Percentiles rank a stretch among this genome's conserved stretches.
phyloP scores from a whole-genome alignment of 805 yeast genomes.

The Metschnikowia kofuensis region DNA sequence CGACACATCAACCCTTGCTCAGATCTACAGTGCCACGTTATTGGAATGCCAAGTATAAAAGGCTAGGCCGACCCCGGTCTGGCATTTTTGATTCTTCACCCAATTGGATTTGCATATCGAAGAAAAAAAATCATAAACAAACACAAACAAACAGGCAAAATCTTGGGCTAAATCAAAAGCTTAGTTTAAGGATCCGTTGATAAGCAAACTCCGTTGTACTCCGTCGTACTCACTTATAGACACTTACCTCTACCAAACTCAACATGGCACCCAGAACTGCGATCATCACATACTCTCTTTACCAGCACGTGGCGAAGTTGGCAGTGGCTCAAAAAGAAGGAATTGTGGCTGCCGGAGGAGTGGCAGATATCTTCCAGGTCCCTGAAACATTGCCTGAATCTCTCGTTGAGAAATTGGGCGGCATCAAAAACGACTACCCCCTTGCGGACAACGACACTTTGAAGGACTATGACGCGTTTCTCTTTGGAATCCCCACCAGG shows the following conservation, averaged over 20 bases:
- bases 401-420: constrained; percentile 54
- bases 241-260: neutral
- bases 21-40: too few species aligned
- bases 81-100: too few species aligned
- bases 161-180: too few species aligned
- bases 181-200: too few species aligned
- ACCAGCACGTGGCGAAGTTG: constrained; percentile 69
- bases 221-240: neutral
- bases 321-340: constrained; percentile 71
- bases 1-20: too few species aligned
- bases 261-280: constrained; percentile 39
- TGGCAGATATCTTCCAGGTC: constrained; percentile 71
- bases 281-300: constrained; percentile 61
- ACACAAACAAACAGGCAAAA: too few species aligned
- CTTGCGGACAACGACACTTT: constrained; percentile 56
- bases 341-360: constrained; percentile 61
- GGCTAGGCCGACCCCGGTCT: too few species aligned
- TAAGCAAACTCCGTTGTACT: too few species aligned
- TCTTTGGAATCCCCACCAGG: constrained; percentile 81
- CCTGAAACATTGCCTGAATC: constrained; percentile 70
- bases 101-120: too few species aligned
- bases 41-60: too few species aligned
- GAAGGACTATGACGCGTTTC: constrained; percentile 63
- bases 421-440: constrained; percentile 38
- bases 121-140: too few species aligned